Evolutionary conservation across 495 filamentous ascomycete species (phyloP).

Genomic region (Penicillium egyptiacum): DNA sequence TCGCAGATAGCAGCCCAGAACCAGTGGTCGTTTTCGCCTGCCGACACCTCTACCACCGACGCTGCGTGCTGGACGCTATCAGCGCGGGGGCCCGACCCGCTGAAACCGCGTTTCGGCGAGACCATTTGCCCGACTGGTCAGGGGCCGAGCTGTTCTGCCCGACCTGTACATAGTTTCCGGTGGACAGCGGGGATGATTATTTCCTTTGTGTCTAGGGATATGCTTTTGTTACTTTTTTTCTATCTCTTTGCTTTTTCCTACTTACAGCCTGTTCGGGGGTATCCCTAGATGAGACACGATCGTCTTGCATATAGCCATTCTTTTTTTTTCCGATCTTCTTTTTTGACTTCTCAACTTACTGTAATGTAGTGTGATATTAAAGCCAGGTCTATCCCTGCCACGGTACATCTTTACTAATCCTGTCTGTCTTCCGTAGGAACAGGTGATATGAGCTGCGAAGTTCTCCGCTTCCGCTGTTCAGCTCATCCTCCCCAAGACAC

Average conservation of each 20-base stretch:
- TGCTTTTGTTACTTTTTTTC: constrained; percentile 6
- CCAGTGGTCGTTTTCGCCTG: constrained; percentile 54
- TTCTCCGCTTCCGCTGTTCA: neutral
- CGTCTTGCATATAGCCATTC: constrained; percentile 3
- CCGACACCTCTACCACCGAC: constrained; percentile 54
- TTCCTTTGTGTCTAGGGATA: constrained; percentile 19
- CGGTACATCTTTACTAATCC: neutral
- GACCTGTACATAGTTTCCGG: constrained; percentile 35
- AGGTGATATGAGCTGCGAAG: neutral
- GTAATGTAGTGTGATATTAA: neutral
- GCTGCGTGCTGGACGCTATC: constrained; percentile 41
- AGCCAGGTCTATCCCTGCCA: neutral
- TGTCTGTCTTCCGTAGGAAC: neutral
- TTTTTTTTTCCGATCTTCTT: neutral
- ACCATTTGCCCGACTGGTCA: constrained; percentile 30
- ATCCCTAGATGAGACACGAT: constrained; percentile 6
- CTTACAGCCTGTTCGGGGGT: neutral
- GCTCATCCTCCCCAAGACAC: neutral
- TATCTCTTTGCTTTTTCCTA: neutral
- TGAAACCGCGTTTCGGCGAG: constrained; percentile 22
- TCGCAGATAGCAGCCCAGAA: constrained; percentile 19
- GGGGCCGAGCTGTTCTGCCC: constrained; percentile 42
- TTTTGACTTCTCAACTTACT: neutral
- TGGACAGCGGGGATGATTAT: constrained; percentile 14
- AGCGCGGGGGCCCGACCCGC: constrained; percentile 20